Conservation (phyloP, 345 rosid species). For the Salix dunnii region DNA sequence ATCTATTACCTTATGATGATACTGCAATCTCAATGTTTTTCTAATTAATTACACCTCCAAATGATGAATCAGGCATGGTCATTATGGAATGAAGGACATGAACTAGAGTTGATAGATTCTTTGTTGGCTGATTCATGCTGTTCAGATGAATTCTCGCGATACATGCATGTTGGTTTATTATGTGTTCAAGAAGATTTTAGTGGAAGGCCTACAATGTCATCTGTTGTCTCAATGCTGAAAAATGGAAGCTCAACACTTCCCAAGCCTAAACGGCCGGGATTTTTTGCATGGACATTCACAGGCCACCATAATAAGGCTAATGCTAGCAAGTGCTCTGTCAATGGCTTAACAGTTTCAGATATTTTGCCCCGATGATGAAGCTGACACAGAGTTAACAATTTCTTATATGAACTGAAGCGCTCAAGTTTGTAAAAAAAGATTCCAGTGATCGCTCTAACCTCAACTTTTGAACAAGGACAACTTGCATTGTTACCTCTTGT, state of each 20-base stretch:
- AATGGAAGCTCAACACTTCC: conserved; percentile 35
- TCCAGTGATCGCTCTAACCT: background rate
- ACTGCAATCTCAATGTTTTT: background rate
- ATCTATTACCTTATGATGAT: background rate
- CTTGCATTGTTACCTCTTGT: background rate
- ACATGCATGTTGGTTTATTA: conserved; percentile 8
- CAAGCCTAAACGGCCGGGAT: conserved; percentile 39
- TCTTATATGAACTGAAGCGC: no score
- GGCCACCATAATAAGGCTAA: background rate
- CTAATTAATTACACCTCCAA: background rate
- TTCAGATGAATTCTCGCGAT: background rate
- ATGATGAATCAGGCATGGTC: conserved; percentile 14
- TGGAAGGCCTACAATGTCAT: conserved; percentile 49
- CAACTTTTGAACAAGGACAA: background rate
- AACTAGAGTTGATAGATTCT: conserved; percentile 5
- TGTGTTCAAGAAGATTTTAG: conserved; percentile 16
- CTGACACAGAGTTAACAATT: no score
- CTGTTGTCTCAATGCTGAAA: conserved; percentile 39
- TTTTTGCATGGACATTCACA: conserved; percentile 17
- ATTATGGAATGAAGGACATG: conserved; percentile 7
- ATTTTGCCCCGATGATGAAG: conserved; percentile 18
- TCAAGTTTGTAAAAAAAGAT: background rate
- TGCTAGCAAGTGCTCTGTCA: background rate
- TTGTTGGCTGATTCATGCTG: background rate
- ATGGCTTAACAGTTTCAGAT: conserved; percentile 13